Base-by-base conservation (phyloP, 345 rosid genomes). In the Boechera retrofracta region DNA sequence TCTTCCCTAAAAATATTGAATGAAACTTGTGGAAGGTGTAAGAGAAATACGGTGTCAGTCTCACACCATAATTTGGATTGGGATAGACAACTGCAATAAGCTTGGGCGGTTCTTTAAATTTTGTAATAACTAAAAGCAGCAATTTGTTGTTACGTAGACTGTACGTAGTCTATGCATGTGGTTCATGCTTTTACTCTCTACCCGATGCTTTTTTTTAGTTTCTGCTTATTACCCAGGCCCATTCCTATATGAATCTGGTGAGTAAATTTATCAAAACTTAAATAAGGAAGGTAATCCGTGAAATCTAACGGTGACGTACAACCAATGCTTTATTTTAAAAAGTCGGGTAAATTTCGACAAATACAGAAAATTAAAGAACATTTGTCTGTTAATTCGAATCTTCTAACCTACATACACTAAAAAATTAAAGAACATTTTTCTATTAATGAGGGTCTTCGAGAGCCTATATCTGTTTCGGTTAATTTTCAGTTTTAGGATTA, bases 141-240 rank as follows among this genome's bases (percentile, higher is more conserved):
- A 52, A 62, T 62, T 16, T 24, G 42, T 72, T 16, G 42, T 29
- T 41, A 63, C 36, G 52, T 49, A 24, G 28, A 36, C 29, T 18
- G 7, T 48, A 48, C 51, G 28, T 69, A 6, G 39, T 49, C 51
- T 48, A 72, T 72, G 64, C 69, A 36, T 72, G 76, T 72, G 57
- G 29, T 55, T 21, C 49, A 16, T 42, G 74, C 48, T 31, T 61
- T 49, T 38, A 29, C 59, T 66, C 69, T 65, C 41, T 16, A 21
- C 44, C 38, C 29, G 60, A 35, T 35, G 38, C 29, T 59, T 48
- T 59, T 2, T 47, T 13, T 58, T 41, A 57, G 41, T 42, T 56
- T 31, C 47, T 68, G 39, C 51, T 68, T 3, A 38, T 68, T 68
- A 9, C 52, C 63, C 10, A 68, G 4, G 44, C 39, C 52, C 39